Evolutionary conservation across 2,329 filamentous ascomycete genomes (phyloP).

Genomic region (Fusarium sp.): DNA sequence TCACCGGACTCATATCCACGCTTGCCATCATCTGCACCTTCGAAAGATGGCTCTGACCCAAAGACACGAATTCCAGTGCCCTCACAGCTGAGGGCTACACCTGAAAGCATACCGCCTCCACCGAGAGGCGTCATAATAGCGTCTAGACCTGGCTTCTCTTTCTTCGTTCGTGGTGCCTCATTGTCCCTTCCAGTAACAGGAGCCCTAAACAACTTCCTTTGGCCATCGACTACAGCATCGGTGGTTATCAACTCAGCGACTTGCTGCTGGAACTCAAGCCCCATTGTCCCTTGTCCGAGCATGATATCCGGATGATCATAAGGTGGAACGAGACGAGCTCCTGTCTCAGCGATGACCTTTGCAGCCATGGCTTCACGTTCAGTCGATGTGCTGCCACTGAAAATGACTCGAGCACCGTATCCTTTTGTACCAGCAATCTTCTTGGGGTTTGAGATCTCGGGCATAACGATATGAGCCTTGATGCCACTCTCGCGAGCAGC

Average conservation of each 20-base stretch:
- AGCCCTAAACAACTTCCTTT: conserved; percentile 34
- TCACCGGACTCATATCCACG: conserved; percentile 73
- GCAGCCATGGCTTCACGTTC: conserved; percentile 84
- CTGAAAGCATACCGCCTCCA: conserved; percentile 88
- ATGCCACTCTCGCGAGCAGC: conserved; percentile 80
- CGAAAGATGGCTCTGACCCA: conserved; percentile 84
- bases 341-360: conserved; percentile 76
- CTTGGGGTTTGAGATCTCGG: conserved; percentile 81
- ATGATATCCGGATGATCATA: conserved; percentile 95
- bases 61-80: conserved; percentile 82
- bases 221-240: conserved; percentile 32
- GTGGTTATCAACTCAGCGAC: conserved; percentile 65
- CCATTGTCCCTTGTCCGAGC: conserved; percentile 91
- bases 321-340: conserved; percentile 84
- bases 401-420: conserved; percentile 82
- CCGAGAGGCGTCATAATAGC: conserved; percentile 86
- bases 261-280: conserved; percentile 83
- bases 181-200: conserved; percentile 40
- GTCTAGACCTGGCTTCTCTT: conserved; percentile 61
- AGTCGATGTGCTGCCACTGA: conserved; percentile 81
- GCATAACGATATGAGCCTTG: conserved; percentile 92
- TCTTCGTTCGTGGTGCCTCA: conserved; percentile 17
- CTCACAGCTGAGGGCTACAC: conserved; percentile 80
- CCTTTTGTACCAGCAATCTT: conserved; percentile 86
- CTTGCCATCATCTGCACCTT: conserved; percentile 86